Base-by-base conservation (phyloP, 345 rosid species). In the Tarenaya hassleriana region DNA sequence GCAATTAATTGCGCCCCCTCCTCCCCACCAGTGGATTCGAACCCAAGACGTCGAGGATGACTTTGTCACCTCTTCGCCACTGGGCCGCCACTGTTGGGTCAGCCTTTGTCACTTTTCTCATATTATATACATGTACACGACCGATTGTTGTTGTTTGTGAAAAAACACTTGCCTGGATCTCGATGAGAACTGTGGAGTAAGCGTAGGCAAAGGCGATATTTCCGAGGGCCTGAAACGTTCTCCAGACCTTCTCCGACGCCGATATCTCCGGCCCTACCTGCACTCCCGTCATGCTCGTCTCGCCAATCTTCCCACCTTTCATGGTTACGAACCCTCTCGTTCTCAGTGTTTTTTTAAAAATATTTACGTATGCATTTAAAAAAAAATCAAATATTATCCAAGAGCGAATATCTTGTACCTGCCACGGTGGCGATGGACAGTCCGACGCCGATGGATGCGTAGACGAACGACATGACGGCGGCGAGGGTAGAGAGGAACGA, bases 131-230 rank as follows among this genome's bases (percentile, higher is more conserved):
- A n/a, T n/a, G n/a, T n/a, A n/a, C n/a, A n/a, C n/a, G n/a, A n/a
- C n/a, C n/a, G n/a, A n/a, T n/a, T n/a, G n/a, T n/a, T n/a, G n/a
- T n/a, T n/a, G n/a, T n/a, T n/a, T n/a, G n/a, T n/a, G n/a, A 52
- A 10, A 46, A 0, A 7, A 50, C 32, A 52, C 77, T 72, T 74
- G 62, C 98, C 95, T 87, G 95, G 32, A 91, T 91, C 59, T 91
- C 96, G 7, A 80, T 69, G 3, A 91, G 88, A 16, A 91, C 86
- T 0, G 82, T 82, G 5, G 96, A 77, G 60, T 43, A 91, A 20
- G 95, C 87, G 52, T 82, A 91, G 5, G 98, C 94, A 46, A 91
- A 91, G 8, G 98, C 95, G 32, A 91, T 75, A 56, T 91, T 78
- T 5, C 98, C 96, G 6, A 87, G 65, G 1, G 98, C 91, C 60